Evolutionary conservation across 2,329 filamentous ascomycete species (phyloP).

Genomic region (Alternaria triticina): DNA sequence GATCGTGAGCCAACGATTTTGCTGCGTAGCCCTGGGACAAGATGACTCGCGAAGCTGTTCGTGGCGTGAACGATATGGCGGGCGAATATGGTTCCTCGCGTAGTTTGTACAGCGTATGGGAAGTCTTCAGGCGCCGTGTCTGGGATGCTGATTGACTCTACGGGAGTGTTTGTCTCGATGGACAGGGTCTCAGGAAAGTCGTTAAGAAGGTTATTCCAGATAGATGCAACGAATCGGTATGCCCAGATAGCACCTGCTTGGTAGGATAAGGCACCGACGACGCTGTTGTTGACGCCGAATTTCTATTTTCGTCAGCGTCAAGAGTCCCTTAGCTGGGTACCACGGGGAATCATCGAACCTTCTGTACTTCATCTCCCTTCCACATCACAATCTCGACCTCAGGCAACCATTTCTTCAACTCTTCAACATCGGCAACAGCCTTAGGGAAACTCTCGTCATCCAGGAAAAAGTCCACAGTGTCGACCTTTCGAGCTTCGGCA

Average conservation of each 20-base stretch:
- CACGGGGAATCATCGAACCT: not conserved
- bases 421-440: not conserved
- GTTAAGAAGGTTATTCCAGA: constrained; percentile 8
- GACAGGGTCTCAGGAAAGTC: constrained; percentile 16
- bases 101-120: constrained; percentile 51
- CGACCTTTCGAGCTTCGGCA: constrained; percentile 15
- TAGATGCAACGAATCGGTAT: constrained; percentile 19
- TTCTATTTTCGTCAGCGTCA: not conserved
- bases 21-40: constrained; percentile 57
- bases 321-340: not conserved
- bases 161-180: constrained; percentile 3
- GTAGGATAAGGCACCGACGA: constrained; percentile 30
- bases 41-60: constrained; percentile 60
- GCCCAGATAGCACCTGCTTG: constrained; percentile 38
- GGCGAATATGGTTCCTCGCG: constrained; percentile 53
- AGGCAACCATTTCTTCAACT: not conserved
- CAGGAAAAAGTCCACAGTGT: constrained; percentile 15
- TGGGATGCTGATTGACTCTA: constrained; percentile 29
- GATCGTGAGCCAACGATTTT: constrained; percentile 13
- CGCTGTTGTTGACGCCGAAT: constrained; percentile 13
- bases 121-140: constrained; percentile 44
- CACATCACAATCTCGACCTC: not conserved
- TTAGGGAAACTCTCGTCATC: constrained; percentile 7
- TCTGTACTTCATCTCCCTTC: not conserved
- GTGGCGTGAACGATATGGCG: constrained; percentile 65